phyloP scores from a whole-genome alignment of 495 filamentous ascomycete species.

The Daldinia decipiens region DNA sequence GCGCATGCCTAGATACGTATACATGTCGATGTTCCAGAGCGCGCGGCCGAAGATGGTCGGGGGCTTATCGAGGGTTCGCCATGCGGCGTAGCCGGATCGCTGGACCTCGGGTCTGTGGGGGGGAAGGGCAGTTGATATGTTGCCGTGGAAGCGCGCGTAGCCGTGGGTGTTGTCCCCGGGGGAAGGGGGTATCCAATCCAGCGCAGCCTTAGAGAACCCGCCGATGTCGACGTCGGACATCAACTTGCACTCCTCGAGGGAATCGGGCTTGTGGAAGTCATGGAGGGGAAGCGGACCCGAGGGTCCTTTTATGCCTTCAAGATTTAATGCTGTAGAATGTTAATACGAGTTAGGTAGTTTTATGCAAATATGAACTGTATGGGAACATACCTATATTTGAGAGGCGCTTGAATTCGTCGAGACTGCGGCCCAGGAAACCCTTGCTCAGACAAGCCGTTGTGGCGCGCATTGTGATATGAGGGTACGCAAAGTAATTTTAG shows the following conservation, averaged over 20 bases:
- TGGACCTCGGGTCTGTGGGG: constrained; percentile 73
- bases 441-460: constrained; percentile 53
- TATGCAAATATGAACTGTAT: neutral
- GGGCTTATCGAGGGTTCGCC: constrained; percentile 72
- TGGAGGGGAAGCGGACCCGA: constrained; percentile 67
- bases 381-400: constrained; percentile 53
- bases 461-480: constrained; percentile 52
- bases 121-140: constrained; percentile 86
- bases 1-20: constrained; percentile 86
- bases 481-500: constrained; percentile 30
- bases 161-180: constrained; percentile 51
- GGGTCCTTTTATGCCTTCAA: constrained; percentile 66
- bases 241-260: constrained; percentile 74
- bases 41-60: constrained; percentile 80
- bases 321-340: constrained; percentile 49
- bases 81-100: constrained; percentile 86
- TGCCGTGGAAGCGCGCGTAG: constrained; percentile 82
- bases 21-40: constrained; percentile 89
- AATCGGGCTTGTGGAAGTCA: constrained; percentile 71
- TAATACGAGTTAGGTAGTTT: neutral
- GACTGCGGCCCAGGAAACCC: constrained; percentile 58
- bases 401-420: constrained; percentile 60
- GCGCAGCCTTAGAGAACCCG: constrained; percentile 76
- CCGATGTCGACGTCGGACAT: constrained; percentile 90
- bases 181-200: constrained; percentile 70